A percentile compares a stretch with the other conserved stretches of the same genome.
Evolutionary conservation across 345 rosid species (phyloP).

Genomic region (Salix exigua): DNA sequence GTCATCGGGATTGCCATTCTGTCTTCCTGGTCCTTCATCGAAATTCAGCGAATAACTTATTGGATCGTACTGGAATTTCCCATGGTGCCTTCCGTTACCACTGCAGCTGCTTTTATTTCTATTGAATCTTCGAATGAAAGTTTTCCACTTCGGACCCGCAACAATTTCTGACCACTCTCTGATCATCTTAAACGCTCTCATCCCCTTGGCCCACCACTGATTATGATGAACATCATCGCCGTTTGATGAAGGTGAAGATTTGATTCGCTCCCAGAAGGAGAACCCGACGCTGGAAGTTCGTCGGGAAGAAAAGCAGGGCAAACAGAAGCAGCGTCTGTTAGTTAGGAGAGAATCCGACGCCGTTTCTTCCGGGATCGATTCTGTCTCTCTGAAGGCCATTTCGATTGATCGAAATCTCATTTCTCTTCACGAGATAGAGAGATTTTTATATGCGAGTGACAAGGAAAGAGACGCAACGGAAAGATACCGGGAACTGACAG

Average conservation of each 20-base stretch:
- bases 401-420: background rate
- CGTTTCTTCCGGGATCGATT: background rate
- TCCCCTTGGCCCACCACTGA: conserved; percentile 56
- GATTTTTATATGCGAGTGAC: background rate
- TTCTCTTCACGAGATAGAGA: background rate
- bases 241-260: conserved; percentile 25
- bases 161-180: conserved; percentile 95
- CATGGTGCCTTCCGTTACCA: conserved; percentile 29
- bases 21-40: conserved; percentile 48
- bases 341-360: conserved; percentile 20
- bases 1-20: background rate
- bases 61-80: conserved; percentile 77
- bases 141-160: conserved; percentile 98
- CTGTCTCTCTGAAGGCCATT: background rate
- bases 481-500: conserved; percentile 10
- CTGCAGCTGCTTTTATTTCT: conserved; percentile 34
- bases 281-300: conserved; percentile 34
- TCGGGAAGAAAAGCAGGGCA: conserved; percentile 49
- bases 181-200: conserved; percentile 42
- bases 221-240: background rate
- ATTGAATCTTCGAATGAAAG: conserved; percentile 82
- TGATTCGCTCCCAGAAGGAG: conserved; percentile 56
- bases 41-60: conserved; percentile 81
- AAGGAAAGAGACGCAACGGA: conserved; percentile 8
- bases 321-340: conserved; percentile 43